phyloP scores from a whole-genome alignment of 257 asterid species.

The Solanum acaule region DNA sequence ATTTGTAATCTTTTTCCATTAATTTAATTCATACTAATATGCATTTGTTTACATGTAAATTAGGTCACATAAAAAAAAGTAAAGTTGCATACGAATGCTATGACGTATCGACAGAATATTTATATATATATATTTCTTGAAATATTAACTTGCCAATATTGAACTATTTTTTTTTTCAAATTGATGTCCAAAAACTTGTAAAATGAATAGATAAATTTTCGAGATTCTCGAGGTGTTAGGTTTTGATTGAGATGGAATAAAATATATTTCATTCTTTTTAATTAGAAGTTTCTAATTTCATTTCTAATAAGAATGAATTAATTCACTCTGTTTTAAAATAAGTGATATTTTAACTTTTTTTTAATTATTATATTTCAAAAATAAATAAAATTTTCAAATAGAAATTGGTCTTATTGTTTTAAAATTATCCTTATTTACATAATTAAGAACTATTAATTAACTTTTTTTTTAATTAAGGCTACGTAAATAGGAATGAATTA shows the following conservation, averaged over 20 bases:
- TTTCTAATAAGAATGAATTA: neutral
- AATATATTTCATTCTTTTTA: neutral
- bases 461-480: neutral
- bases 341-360: too few species aligned
- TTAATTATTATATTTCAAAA: too few species aligned
- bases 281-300: neutral
- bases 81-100: neutral
- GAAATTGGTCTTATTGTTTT: too few species aligned
- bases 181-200: neutral
- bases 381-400: too few species aligned
- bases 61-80: neutral
- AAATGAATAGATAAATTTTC: neutral
- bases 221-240: neutral
- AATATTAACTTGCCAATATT: neutral
- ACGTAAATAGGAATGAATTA: too few species aligned
- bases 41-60: neutral
- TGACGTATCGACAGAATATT: neutral
- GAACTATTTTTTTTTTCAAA: neutral
- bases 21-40: neutral
- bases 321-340: too few species aligned
- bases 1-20: neutral
- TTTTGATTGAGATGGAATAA: neutral
- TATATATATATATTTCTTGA: neutral
- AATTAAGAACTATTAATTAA: too few species aligned
- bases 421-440: too few species aligned